Evolutionary conservation across 495 filamentous ascomycete genomes (phyloP).

Genomic region (Talaromyces wortmannii): DNA sequence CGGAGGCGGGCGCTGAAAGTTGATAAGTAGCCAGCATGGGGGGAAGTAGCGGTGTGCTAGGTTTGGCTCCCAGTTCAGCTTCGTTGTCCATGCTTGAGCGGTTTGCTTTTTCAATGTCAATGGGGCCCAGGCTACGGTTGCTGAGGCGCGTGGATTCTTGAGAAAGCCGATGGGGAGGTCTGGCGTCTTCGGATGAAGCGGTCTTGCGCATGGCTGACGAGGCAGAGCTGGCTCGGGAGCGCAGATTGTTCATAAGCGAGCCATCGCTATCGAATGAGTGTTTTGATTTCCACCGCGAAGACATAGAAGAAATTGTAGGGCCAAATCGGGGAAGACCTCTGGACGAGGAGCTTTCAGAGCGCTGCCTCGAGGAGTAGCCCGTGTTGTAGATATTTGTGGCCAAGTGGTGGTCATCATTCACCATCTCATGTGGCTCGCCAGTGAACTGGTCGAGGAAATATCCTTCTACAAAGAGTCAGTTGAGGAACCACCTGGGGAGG

Average conservation of each 20-base stretch:
- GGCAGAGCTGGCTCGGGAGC: constrained; percentile 52
- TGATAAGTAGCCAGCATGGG: constrained; percentile 61
- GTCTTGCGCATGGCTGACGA: constrained; percentile 58
- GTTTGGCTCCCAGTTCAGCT: constrained; percentile 43
- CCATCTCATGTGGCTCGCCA: constrained; percentile 1
- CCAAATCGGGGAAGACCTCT: constrained; percentile 61
- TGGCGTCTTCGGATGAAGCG: constrained; percentile 51
- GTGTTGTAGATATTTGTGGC: constrained; percentile 36
- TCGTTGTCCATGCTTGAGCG: constrained; percentile 47
- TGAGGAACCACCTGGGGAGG: neutral
- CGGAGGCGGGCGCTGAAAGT: constrained; percentile 27
- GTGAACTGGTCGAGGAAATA: constrained; percentile 2
- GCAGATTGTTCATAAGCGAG: constrained; percentile 27
- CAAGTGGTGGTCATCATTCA: constrained; percentile 51
- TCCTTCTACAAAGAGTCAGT: neutral
- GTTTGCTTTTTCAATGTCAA: constrained; percentile 55
- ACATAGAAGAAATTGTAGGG: constrained; percentile 66
- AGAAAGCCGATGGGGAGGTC: constrained; percentile 59
- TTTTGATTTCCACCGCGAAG: constrained; percentile 56
- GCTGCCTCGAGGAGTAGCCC: constrained; percentile 48
- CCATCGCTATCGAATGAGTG: constrained; percentile 43
- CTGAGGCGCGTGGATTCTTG: constrained; percentile 51
- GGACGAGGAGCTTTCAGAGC: constrained; percentile 58
- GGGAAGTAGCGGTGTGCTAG: constrained; percentile 72
- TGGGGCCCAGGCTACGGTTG: constrained; percentile 34